phyloP scores from a whole-genome alignment of 225 moss, liverwort and hornwort species.

The Straminergon stramineum region DNA sequence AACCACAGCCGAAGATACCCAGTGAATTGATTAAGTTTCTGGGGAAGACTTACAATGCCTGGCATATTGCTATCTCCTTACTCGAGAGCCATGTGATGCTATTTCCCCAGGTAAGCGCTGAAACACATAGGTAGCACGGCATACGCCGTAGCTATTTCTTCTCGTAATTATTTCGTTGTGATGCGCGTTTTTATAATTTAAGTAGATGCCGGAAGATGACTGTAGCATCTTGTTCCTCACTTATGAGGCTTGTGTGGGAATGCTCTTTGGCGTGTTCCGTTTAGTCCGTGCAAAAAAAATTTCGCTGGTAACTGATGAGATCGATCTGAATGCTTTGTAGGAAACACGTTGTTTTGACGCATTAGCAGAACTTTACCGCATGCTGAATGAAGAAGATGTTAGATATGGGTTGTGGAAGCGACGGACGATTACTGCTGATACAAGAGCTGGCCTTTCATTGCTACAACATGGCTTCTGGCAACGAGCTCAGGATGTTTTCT shows the following conservation, averaged over 20 bases:
- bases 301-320: background rate
- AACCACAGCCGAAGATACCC: slow-evolving; percentile 98
- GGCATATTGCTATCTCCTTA: slow-evolving; percentile 98
- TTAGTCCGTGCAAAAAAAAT: background rate
- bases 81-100: slow-evolving; percentile 98
- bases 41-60: slow-evolving; percentile 98
- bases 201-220: background rate
- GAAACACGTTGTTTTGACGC: slow-evolving; percentile 99
- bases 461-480: slow-evolving; percentile 98
- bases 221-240: background rate
- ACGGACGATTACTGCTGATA: slow-evolving; percentile 78
- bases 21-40: slow-evolving; percentile 98
- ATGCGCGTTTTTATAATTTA: background rate
- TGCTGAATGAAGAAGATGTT: slow-evolving; percentile 98
- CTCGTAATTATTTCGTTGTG: background rate
- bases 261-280: background rate
- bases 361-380: slow-evolving; percentile 90
- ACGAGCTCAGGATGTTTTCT: slow-evolving; percentile 89
- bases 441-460: slow-evolving; percentile 90
- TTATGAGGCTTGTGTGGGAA: background rate
- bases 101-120: slow-evolving; percentile 58
- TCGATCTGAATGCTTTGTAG: slow-evolving; percentile 4
- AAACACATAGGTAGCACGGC: background rate
- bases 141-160: background rate
- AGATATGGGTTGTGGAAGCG: slow-evolving; percentile 98